Percentiles rank a stretch among this genome's conserved stretches.
Evolutionary conservation across 257 asterid species (phyloP).

Genomic region (Nicotiana benthamiana): DNA sequence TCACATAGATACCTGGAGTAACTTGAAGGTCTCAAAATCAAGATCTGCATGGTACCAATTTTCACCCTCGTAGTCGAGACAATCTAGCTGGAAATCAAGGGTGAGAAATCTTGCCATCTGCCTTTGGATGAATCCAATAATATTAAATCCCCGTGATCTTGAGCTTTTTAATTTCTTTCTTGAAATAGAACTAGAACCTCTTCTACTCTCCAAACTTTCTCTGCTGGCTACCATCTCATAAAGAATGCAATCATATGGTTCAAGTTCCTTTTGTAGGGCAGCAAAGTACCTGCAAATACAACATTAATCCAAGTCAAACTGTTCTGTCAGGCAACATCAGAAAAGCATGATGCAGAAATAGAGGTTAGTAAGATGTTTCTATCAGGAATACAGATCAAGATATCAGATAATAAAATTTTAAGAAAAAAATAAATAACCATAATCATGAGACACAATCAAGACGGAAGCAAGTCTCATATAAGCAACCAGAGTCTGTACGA

Average conservation of each 20-base stretch:
- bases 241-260: slow-evolving; percentile 75
- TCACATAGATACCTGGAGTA: slow-evolving; percentile 64
- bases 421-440: neutral
- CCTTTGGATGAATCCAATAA: slow-evolving; percentile 83
- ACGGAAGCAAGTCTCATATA: neutral
- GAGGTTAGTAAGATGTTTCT: neutral
- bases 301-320: neutral
- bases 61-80: slow-evolving; percentile 78
- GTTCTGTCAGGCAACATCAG: neutral
- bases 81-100: slow-evolving; percentile 89
- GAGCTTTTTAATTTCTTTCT: slow-evolving; percentile 48
- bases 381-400: neutral
- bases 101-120: slow-evolving; percentile 77
- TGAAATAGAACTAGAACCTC: slow-evolving; percentile 37
- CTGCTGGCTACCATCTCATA: slow-evolving; percentile 97
- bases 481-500: neutral
- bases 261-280: slow-evolving; percentile 64
- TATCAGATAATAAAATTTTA: neutral
- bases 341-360: neutral
- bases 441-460: no score
- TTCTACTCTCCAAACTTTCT: slow-evolving; percentile 76
- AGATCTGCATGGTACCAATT: slow-evolving; percentile 99
- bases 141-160: slow-evolving; percentile 54
- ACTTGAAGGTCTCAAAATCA: slow-evolving; percentile 82
- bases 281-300: slow-evolving; percentile 60